Conservation (phyloP, 306 rosid species). For the Hippophae rhamnoides region DNA sequence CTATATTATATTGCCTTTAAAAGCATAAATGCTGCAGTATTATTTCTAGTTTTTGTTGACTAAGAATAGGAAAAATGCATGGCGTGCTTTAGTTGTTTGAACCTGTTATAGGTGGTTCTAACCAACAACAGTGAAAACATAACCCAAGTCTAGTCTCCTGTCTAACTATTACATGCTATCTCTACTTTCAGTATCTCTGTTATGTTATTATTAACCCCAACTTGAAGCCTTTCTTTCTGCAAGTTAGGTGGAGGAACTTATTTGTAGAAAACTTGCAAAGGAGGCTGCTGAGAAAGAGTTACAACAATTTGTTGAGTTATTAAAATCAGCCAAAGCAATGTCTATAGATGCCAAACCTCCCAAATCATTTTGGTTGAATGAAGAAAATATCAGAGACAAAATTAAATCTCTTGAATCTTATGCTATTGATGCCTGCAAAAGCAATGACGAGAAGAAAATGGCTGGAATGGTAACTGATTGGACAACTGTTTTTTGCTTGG, state of each 20-base stretch:
- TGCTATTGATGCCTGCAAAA: conserved; percentile 69
- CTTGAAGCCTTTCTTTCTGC: conserved; percentile 5
- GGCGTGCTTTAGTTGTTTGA: too few species aligned
- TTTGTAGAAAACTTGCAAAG: conserved; percentile 57
- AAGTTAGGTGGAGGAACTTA: conserved; percentile 81
- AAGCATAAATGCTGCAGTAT: too few species aligned
- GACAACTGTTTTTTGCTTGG: conserved; percentile 17
- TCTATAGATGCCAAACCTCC: conserved; percentile 57
- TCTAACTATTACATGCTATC: conserved; percentile 7
- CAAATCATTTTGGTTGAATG: conserved; percentile 67
- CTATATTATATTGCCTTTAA: too few species aligned
- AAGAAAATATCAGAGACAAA: conserved; percentile 51
- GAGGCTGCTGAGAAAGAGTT: conserved; percentile 81
- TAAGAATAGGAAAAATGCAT: too few species aligned
- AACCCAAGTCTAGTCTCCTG: conserved; percentile 5
- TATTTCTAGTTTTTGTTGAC: too few species aligned
- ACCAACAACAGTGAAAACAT: not conserved
- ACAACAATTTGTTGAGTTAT: conserved; percentile 47
- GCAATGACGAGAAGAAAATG: conserved; percentile 64
- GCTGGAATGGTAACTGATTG: conserved; percentile 58
- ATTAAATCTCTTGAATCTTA: conserved; percentile 74
- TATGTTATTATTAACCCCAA: not conserved
- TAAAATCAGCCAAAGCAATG: conserved; percentile 62
- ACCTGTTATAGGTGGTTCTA: too few species aligned
- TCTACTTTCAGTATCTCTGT: conserved; percentile 8